These are phyloP conservation scores for Knoxdaviesia capensis DNA, from an alignment of 2,329 filamentous ascomycete species.

Conservation along the genomic window DNA sequence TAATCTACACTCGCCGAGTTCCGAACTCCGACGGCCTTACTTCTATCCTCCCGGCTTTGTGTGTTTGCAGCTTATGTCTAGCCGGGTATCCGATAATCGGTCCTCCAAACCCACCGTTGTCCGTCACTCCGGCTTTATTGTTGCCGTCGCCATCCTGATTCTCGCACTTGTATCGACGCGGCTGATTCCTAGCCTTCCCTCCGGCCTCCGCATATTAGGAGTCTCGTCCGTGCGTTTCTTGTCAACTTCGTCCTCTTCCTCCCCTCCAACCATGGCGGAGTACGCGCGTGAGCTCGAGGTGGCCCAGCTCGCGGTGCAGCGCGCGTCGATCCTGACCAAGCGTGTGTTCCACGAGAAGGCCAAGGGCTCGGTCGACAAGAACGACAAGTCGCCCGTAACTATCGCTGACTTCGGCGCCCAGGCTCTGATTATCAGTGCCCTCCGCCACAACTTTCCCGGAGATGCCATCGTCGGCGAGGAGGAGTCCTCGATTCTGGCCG, in stretches of 20 bases:
- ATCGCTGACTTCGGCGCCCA: slow-evolving; percentile 97
- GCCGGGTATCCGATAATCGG: no score
- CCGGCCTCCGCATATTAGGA: no score
- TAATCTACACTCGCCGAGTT: no score
- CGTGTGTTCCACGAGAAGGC: slow-evolving; percentile 55
- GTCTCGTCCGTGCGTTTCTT: neutral
- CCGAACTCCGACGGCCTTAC: no score
- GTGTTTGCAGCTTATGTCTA: no score
- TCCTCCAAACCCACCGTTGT: no score
- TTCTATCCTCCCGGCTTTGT: no score
- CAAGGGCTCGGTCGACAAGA: slow-evolving; percentile 77
- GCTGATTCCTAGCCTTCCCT: no score
- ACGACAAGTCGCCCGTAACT: slow-evolving; percentile 90
- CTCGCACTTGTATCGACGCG: no score
- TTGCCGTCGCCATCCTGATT: no score
- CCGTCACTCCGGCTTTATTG: no score
- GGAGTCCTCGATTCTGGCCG: slow-evolving; percentile 62
- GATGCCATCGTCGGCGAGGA: slow-evolving; percentile 93
- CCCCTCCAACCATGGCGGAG: slow-evolving; percentile 13
- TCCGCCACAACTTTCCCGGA: slow-evolving; percentile 72
- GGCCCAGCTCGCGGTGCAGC: slow-evolving; percentile 75
- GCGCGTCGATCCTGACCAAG: slow-evolving; percentile 37
- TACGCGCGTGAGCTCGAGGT: slow-evolving; percentile 53
- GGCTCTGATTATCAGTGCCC: slow-evolving; percentile 80
- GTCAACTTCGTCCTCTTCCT: slow-evolving; percentile 3